Base-by-base conservation (phyloP, 768 basidiomycete species). In the Coprinellus aureogranulatus region DNA sequence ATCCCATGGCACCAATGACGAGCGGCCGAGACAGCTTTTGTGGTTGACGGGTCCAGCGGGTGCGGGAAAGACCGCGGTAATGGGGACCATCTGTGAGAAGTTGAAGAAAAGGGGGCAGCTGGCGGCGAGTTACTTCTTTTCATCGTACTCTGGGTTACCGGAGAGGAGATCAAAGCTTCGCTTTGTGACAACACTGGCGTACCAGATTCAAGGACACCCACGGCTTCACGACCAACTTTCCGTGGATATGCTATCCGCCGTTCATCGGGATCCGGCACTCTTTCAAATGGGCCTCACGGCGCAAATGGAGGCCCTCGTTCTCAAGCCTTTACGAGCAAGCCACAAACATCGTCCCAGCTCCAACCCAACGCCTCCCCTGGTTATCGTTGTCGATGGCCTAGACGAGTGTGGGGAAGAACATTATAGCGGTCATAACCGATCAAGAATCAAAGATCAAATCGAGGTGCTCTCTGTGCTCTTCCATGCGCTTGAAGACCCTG, bases 341-440 rank as follows among this genome's bases (percentile, higher is more conserved):
- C 47, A n/a, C 10, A 18, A 8, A 5, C 41, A n/a, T 8, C 4
- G 16, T 8, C 16, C 16, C n/a, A n/a, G n/a, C 16, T 16, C 14
- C 16, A 22, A 22, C 16, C 8, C 41, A n/a, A 48, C 14, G 3
- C 25, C 34, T 5, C 55, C 55, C 1, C 18, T 48, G 10, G 37
- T 37, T n/a, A 57, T 57, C 23, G 18, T 57, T 34, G 50, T 57
- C 55, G 55, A 57, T 23, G 55, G 55, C 6, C 23, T 57, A 14
- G 55, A 57, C 23, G 55, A 57, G 25, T 57, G 55, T 28, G 41
- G 20, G 41, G 20, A 44, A 44, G 34, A 6, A 6, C 6, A 6
- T 6, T 34, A 34, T 34, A 20, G 46, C 6, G 54, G 31, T 18
- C 30, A 46, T 16, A 28, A 20, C 3, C 44, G 45, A 11, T 34